Conservation (phyloP, 495 filamentous ascomycete species). For the Cenococcum geophilum region DNA sequence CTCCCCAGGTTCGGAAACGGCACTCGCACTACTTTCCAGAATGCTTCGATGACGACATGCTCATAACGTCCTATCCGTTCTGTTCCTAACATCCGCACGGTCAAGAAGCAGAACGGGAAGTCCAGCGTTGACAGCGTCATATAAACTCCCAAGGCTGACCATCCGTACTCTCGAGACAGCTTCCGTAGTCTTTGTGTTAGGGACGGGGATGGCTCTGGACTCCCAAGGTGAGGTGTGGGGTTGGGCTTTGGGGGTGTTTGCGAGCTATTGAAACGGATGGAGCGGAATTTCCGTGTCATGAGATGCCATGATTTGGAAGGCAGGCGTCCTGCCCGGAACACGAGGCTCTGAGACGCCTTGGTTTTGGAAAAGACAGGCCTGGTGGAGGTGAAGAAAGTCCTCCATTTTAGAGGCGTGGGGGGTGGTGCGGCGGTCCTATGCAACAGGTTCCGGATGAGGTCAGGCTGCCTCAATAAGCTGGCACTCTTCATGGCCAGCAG, state of each 20-base stretch:
- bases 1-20: slow-evolving; percentile 36
- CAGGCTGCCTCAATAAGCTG: not conserved
- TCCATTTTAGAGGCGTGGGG: not conserved
- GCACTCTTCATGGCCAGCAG: not conserved
- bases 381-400: not conserved
- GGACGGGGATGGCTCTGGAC: slow-evolving; percentile 39
- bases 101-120: slow-evolving; percentile 90
- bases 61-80: slow-evolving; percentile 71
- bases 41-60: slow-evolving; percentile 37
- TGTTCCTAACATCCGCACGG: slow-evolving; percentile 73
- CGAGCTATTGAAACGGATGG: slow-evolving; percentile 29
- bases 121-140: slow-evolving; percentile 74
- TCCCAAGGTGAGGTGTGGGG: slow-evolving; percentile 34
- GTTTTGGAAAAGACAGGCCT: not conserved
- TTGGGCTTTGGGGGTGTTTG: slow-evolving; percentile 23
- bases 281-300: slow-evolving; percentile 19
- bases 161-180: slow-evolving; percentile 90
- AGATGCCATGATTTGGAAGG: not conserved
- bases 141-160: slow-evolving; percentile 90
- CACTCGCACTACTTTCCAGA: slow-evolving; percentile 47
- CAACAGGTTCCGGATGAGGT: not conserved
- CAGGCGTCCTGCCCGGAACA: not conserved
- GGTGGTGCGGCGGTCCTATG: not conserved
- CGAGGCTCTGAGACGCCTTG: not conserved
- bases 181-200: slow-evolving; percentile 67